A percentile compares a stretch with the other conserved stretches of the same genome.
These are phyloP conservation scores for Trichopus zeylanicus DNA, from an alignment of 116 monocot genomes.

Conservation along the genomic window DNA sequence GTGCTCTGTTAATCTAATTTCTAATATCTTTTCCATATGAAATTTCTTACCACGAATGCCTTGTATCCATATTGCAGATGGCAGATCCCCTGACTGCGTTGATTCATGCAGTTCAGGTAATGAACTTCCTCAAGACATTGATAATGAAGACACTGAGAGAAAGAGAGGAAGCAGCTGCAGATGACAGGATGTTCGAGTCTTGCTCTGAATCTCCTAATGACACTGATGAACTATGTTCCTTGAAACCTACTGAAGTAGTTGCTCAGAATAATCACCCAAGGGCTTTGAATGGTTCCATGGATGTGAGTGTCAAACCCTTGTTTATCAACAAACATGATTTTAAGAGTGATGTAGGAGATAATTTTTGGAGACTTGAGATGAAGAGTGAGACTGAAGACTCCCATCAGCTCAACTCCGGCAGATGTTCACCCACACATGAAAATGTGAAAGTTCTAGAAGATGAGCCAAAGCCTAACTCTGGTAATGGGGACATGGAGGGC, in stretches of 20 bases:
- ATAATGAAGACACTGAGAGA: constrained; percentile 52
- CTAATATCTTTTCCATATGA: too few relatives aligned
- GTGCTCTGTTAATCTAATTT: too few relatives aligned
- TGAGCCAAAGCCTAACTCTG: constrained; percentile 11
- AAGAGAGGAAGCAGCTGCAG: constrained; percentile 27
- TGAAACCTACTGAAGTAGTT: background rate
- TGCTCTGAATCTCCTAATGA: background rate
- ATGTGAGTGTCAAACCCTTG: constrained; percentile 5
- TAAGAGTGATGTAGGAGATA: constrained; percentile 12
- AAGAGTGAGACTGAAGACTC: constrained; percentile 19
- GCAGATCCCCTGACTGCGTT: constrained; percentile 72
- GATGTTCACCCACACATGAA: constrained; percentile 14
- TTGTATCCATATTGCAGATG: constrained; percentile 37
- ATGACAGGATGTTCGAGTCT: background rate
- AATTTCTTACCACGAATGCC: background rate
- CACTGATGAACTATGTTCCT: background rate
- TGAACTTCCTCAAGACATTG: constrained; percentile 76
- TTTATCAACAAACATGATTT: constrained; percentile 2
- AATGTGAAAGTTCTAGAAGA: background rate
- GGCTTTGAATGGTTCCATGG: background rate
- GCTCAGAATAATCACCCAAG: background rate
- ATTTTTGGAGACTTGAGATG: constrained; percentile 23
- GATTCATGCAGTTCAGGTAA: constrained; percentile 83
- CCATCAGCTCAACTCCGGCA: constrained; percentile 13
- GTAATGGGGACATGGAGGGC: constrained; percentile 21